Evolutionary conservation across 768 basidiomycete genomes (phyloP).

Genomic region (Boletus rubescentipes): DNA sequence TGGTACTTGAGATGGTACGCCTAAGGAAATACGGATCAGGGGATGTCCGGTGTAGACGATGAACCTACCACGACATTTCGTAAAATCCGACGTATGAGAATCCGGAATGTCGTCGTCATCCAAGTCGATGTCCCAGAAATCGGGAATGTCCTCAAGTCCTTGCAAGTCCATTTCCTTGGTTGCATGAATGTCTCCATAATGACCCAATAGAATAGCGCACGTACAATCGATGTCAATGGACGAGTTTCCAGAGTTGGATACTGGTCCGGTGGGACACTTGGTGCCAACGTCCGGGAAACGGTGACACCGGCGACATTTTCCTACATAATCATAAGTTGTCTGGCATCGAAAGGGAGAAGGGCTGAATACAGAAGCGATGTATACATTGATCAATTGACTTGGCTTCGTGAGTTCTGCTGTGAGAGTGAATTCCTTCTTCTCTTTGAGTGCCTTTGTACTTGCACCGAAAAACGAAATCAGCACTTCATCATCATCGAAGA

Average conservation of each 20-base stretch:
- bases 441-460: conserved; percentile 69
- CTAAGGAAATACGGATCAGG: neutral
- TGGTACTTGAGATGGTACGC: neutral
- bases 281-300: conserved; percentile 53
- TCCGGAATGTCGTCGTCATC: conserved; percentile 26
- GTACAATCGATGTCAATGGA: conserved; percentile 59
- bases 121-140: conserved; percentile 59
- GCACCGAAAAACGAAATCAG: conserved; percentile 6
- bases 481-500: neutral
- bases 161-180: conserved; percentile 62
- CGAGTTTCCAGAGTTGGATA: conserved; percentile 74
- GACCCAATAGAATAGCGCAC: conserved; percentile 5
- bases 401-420: conserved; percentile 64
- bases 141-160: conserved; percentile 65
- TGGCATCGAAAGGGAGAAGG: conserved; percentile 8
- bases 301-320: conserved; percentile 73
- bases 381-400: conserved; percentile 64
- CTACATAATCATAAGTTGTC: conserved; percentile 37
- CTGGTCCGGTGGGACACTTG: conserved; percentile 47
- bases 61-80: conserved; percentile 27
- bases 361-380: conserved; percentile 56
- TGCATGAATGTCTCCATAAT: conserved; percentile 4
- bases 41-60: neutral
- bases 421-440: conserved; percentile 59
- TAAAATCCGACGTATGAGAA: conserved; percentile 35